Conservation (phyloP, 176 grass and related monocot species). For the Raddia distichophylla region DNA sequence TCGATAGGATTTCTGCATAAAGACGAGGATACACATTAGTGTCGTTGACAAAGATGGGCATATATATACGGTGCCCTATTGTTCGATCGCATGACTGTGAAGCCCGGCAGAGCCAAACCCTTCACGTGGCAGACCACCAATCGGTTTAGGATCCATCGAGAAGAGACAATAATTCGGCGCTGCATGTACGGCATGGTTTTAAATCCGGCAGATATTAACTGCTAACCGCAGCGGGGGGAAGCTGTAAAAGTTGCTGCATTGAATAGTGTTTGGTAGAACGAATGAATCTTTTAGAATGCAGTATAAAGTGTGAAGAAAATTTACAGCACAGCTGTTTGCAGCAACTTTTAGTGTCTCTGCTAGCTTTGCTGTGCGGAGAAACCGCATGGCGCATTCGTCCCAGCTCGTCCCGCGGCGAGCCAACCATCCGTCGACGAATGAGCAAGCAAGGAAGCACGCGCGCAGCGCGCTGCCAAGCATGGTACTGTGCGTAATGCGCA, state of each 20-base stretch:
- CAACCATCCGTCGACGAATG: not conserved
- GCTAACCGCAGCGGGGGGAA: too few species aligned
- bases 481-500: not conserved
- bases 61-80: not conserved
- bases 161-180: not conserved
- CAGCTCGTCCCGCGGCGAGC: not conserved
- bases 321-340: too few species aligned
- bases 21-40: not conserved
- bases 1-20: not conserved
- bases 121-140: conserved; percentile 56
- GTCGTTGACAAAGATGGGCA: not conserved
- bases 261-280: too few species aligned
- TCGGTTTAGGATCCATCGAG: not conserved
- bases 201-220: too few species aligned
- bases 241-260: too few species aligned
- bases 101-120: conserved; percentile 32
- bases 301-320: too few species aligned
- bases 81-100: not conserved
- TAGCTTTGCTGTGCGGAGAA: too few species aligned
- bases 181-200: too few species aligned
- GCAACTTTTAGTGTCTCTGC: too few species aligned
- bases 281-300: too few species aligned
- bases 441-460: not conserved
- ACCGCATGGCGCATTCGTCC: not conserved
- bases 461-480: not conserved